A percentile compares a stretch with the other conserved stretches of the same genome.
Evolutionary conservation across 345 rosid genomes (phyloP).

Genomic region (Arabis alpina): DNA sequence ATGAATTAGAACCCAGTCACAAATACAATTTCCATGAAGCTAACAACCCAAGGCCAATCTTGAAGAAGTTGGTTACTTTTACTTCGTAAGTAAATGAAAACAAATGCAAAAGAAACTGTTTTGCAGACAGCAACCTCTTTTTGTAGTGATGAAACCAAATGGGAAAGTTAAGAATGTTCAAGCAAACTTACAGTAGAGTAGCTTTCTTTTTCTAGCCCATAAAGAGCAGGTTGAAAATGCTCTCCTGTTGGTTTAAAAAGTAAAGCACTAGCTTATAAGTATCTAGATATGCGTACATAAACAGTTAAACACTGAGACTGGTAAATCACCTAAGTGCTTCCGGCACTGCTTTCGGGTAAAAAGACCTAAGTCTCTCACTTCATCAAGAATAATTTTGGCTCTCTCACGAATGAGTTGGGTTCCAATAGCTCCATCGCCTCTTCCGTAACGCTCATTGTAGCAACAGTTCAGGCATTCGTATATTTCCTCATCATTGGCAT

Average conservation of each 20-base stretch:
- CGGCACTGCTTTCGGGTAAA: conserved; percentile 77
- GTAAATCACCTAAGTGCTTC: conserved; percentile 69
- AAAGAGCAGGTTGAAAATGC: conserved; percentile 73
- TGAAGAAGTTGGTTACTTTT: conserved; percentile 1
- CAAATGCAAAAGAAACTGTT: neutral
- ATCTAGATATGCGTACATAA: conserved; percentile 7
- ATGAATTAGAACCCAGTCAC: neutral
- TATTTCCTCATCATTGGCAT: conserved; percentile 80
- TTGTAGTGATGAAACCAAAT: conserved; percentile 18
- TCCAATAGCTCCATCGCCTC: conserved; percentile 78
- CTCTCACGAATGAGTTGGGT: conserved; percentile 86
- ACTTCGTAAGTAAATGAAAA: conserved; percentile 11
- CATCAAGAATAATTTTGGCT: conserved; percentile 85
- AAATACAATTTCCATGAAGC: conserved; percentile 3
- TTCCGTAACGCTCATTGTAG: conserved; percentile 56
- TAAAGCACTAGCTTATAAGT: conserved; percentile 32
- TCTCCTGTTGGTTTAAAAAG: conserved; percentile 55
- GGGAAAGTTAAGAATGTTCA: conserved; percentile 18
- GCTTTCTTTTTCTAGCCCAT: conserved; percentile 66
- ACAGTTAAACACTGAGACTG: conserved; percentile 19
- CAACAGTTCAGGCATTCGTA: conserved; percentile 66
- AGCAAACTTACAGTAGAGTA: conserved; percentile 52
- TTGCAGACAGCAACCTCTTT: neutral
- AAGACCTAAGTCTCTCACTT: conserved; percentile 69
- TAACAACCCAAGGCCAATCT: conserved; percentile 11